phyloP scores from a whole-genome alignment of 2,329 filamentous ascomycete genomes.

The Exophiala xenobiotica region DNA sequence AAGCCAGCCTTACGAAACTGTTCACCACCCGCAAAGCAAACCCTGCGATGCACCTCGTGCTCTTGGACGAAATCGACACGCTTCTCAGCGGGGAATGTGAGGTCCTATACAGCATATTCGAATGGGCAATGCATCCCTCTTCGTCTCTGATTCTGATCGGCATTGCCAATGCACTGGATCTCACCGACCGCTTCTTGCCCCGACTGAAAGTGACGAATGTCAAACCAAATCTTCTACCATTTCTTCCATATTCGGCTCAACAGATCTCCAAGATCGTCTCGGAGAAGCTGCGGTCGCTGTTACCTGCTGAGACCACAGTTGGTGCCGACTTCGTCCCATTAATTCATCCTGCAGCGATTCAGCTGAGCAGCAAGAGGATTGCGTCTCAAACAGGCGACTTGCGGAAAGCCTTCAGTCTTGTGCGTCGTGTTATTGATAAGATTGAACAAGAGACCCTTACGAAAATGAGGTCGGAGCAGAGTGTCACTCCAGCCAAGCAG shows the following conservation, averaged over 20 bases:
- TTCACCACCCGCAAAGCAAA: constrained; percentile 63
- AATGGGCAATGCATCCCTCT: constrained; percentile 82
- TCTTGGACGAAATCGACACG: constrained; percentile 93
- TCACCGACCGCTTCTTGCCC: constrained; percentile 92
- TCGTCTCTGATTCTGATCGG: constrained; percentile 83
- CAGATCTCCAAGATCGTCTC: constrained; percentile 89
- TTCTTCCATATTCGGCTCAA: constrained; percentile 83
- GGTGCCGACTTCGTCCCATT: constrained; percentile 72
- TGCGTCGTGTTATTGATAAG: constrained; percentile 82
- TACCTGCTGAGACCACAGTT: constrained; percentile 54
- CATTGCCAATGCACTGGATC: constrained; percentile 91
- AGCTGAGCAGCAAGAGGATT: constrained; percentile 91
- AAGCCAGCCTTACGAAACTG: constrained; percentile 65
- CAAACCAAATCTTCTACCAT: constrained; percentile 84
- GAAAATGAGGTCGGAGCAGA: constrained; percentile 55
- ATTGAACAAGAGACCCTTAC: constrained; percentile 82
- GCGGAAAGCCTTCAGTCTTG: constrained; percentile 92
- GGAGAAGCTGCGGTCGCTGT: constrained; percentile 72
- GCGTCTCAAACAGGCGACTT: constrained; percentile 91
- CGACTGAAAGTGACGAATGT: constrained; percentile 89
- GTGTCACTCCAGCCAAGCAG: constrained; percentile 67
- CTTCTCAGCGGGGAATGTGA: constrained; percentile 85
- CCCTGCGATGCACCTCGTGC: constrained; percentile 69
- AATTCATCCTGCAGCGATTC: constrained; percentile 88
- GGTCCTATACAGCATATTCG: constrained; percentile 89